Percentiles rank a stretch among this genome's conserved stretches.
These are phyloP conservation scores for Pseudozyma hubeiensis DNA, from an alignment of 1,284 basidiomycete species.

Conservation along the genomic window DNA sequence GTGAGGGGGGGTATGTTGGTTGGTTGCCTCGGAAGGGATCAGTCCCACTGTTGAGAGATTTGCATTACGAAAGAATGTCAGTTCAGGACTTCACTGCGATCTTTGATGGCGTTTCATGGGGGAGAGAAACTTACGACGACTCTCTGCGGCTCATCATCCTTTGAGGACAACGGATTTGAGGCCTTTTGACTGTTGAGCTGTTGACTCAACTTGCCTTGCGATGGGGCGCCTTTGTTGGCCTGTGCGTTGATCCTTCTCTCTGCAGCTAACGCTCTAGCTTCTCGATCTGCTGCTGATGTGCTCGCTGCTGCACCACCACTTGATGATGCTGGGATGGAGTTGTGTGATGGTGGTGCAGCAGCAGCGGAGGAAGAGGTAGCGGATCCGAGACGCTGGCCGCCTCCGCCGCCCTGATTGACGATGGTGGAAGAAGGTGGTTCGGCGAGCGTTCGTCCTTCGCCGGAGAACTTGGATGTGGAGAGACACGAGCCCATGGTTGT, in stretches of 20 bases:
- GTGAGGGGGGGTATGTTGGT: not conserved
- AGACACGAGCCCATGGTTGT: slow-evolving; percentile 38
- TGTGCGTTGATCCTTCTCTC: slow-evolving; percentile 29
- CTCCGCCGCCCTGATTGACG: not conserved
- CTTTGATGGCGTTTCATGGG: too few species aligned
- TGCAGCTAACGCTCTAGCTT: slow-evolving; percentile 39
- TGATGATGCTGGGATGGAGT: not conserved
- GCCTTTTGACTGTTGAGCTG: slow-evolving; percentile 26
- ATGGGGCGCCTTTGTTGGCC: slow-evolving; percentile 25
- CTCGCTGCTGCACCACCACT: not conserved
- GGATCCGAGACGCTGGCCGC: not conserved
- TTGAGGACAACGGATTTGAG: slow-evolving; percentile 3
- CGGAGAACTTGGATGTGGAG: slow-evolving; percentile 24
- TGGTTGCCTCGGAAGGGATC: not conserved
- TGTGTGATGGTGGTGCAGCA: not conserved
- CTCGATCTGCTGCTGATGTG: slow-evolving; percentile 19
- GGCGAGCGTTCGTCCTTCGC: slow-evolving; percentile 31
- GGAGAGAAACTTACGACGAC: slow-evolving; percentile 34
- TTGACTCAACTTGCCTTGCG: slow-evolving; percentile 36
- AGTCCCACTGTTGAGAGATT: not conserved
- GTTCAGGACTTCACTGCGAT: too few species aligned
- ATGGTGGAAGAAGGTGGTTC: not conserved
- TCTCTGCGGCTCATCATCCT: slow-evolving; percentile 18
- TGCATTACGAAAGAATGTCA: too few species aligned
- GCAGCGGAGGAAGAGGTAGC: not conserved